Evolutionary conservation across 129 eudicot genomes (phyloP), one percentile per base, ranked within the genome.

Genomic region (Sambucus nigra): DNA sequence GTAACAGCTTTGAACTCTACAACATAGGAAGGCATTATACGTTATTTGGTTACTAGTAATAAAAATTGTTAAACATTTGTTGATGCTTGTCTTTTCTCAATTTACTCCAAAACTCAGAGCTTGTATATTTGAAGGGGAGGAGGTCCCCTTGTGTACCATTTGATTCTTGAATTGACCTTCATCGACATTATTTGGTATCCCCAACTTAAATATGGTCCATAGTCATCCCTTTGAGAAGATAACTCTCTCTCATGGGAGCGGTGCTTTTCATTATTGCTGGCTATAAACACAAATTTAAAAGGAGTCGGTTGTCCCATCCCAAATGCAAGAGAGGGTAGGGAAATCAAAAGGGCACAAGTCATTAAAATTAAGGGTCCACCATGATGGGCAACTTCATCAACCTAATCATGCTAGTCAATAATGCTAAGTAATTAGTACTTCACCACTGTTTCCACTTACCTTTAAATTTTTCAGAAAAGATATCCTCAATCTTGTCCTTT

Each of bases 361-460:
- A 38, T 56, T 56, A 15, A 35, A 22, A 12, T 13, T 29, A 1
- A 4, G 47, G 61, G 44, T 45, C 54, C 65, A 26, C 40, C 54
- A 45, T 45, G 14, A 53, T 8, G 25, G 38, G 49, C 14, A 39
- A 14, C 49, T 24, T 19, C 49, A 14, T 40, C 62, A 39, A 24
- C 38, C 48, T 39, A 39, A 40, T 22, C 7, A 29, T 22, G 18
- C 55, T 11, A 6, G 18, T 25, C 35, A 50, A 50, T 25, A 50
- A 50, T 25, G 27, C 55, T 23, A 8, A 24, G 17, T 47, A 47
- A 16, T 47, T 50, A 23, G 55, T 50, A 24, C 55, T 18, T 23
- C 55, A 23, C 16, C 32, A 25, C 31, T 25, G 18, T 10, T 49
- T 49, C 16, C 18, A 47, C 25, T 47, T 47, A 26, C n/a, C n/a